Evolutionary conservation across 345 rosid species (phyloP).

Genomic region (Hibiscus trionum): DNA sequence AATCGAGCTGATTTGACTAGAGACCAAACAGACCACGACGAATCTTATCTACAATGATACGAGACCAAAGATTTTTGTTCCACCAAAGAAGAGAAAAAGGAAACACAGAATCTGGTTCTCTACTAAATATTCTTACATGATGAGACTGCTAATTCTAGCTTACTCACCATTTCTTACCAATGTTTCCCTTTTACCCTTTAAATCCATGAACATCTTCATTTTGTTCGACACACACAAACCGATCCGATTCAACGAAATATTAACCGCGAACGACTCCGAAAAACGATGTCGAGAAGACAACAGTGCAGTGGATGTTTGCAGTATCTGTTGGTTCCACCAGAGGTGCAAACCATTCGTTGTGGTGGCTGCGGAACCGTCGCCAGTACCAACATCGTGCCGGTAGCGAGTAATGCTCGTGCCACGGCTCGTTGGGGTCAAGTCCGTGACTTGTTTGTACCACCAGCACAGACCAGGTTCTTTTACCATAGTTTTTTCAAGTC

Average conservation of each 20-base stretch:
- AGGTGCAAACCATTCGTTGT: constrained; percentile 6
- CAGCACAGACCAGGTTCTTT: neutral
- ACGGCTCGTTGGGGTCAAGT: neutral
- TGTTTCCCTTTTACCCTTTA: neutral
- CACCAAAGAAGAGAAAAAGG: neutral
- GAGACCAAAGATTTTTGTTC: neutral
- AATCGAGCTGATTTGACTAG: neutral
- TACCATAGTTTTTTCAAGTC: neutral
- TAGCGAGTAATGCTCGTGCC: neutral
- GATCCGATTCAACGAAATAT: neutral
- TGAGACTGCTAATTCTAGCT: neutral
- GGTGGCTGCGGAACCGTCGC: neutral
- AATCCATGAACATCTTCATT: neutral
- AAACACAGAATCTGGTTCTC: constrained; percentile 20
- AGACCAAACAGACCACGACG: constrained; percentile 1
- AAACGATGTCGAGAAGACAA: constrained; percentile 34
- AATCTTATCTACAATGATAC: constrained; percentile 1
- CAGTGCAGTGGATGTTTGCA: constrained; percentile 45
- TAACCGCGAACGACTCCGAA: neutral
- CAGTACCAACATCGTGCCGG: neutral
- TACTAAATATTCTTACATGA: neutral
- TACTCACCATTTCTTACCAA: neutral
- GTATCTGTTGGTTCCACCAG: constrained; percentile 37
- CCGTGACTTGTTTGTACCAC: neutral
- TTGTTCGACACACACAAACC: too few relatives aligned